Evolutionary conservation across 805 yeast genomes (phyloP).

Genomic region (Yarrowia keelungensis): DNA sequence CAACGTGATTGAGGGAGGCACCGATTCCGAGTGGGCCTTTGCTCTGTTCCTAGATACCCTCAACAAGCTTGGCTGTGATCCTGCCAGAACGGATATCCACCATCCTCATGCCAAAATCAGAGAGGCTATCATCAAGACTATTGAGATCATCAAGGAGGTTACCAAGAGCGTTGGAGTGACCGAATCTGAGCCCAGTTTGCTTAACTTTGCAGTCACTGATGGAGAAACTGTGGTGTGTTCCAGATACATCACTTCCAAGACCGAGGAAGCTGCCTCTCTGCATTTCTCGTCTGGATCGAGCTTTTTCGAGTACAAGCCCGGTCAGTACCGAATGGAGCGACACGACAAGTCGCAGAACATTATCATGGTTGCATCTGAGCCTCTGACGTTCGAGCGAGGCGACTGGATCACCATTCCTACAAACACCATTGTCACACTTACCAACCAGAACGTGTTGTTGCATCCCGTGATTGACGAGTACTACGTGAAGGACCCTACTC

Average conservation of each 20-base stretch:
- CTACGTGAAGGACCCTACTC: slow-evolving; percentile 73
- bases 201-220: slow-evolving; percentile 95
- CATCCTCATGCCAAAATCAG: slow-evolving; percentile 59
- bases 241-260: slow-evolving; percentile 84
- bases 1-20: slow-evolving; percentile 84
- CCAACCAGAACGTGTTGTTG: slow-evolving; percentile 82
- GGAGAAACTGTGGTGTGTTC: slow-evolving; percentile 86
- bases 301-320: slow-evolving; percentile 88
- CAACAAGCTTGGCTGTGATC: slow-evolving; percentile 76
- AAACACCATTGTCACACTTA: slow-evolving; percentile 81
- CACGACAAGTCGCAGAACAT: slow-evolving; percentile 91
- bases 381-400: slow-evolving; percentile 92
- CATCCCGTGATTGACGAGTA: slow-evolving; percentile 92
- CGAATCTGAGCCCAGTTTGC: slow-evolving; percentile 73
- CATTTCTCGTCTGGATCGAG: slow-evolving; percentile 94
- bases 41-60: slow-evolving; percentile 84
- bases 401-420: slow-evolving; percentile 99
- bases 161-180: slow-evolving; percentile 61
- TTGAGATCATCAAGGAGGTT: slow-evolving; percentile 80
- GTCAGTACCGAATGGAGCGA: slow-evolving; percentile 93
- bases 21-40: slow-evolving; percentile 95
- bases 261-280: slow-evolving; percentile 95
- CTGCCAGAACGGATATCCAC: slow-evolving; percentile 63
- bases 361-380: slow-evolving; percentile 96
- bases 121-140: slow-evolving; percentile 73